Evolutionary conservation across 2,329 filamentous ascomycete genomes (phyloP).

Genomic region (Phaeosphaeria sp.): DNA sequence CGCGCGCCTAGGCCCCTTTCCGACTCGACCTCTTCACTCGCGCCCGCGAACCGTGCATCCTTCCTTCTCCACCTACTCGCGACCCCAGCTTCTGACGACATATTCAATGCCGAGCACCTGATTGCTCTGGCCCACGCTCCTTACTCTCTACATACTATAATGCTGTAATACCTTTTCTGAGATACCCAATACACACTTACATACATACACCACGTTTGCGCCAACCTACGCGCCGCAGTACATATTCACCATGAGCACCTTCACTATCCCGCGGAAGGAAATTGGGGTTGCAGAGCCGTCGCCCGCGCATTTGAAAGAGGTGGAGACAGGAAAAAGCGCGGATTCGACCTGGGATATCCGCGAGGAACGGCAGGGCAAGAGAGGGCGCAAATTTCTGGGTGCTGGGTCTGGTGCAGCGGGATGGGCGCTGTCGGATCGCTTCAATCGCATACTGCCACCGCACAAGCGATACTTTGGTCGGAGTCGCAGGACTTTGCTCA

Average conservation of each 20-base stretch:
- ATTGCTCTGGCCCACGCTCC: conserved; percentile 24
- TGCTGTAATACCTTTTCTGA: conserved; percentile 16
- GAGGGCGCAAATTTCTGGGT: conserved; percentile 10
- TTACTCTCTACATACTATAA: conserved; percentile 11
- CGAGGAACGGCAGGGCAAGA: conserved; percentile 16
- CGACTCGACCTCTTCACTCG: conserved; percentile 14
- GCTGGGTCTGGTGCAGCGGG: conserved; percentile 18
- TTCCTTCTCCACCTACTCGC: conserved; percentile 18
- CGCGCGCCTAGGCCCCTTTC: conserved; percentile 23
- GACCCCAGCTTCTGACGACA: conserved; percentile 7
- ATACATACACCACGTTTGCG: conserved; percentile 9
- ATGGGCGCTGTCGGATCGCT: conserved; percentile 37
- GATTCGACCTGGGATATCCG: conserved; percentile 21
- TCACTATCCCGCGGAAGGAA: conserved; percentile 27
- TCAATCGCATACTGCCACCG: conserved; percentile 47
- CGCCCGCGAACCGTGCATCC: conserved; percentile 18
- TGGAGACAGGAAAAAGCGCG: conserved; percentile 1
- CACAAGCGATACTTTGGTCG: conserved; percentile 49
- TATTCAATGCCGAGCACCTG: conserved; percentile 12
- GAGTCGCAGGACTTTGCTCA: conserved; percentile 48
- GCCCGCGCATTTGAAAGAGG: conserved; percentile 25
- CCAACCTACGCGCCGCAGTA: conserved; percentile 16
- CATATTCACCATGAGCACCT: conserved; percentile 24
- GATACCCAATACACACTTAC: conserved; percentile 16
- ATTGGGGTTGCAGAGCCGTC: conserved; percentile 19